Percentiles rank a stretch among this genome's conserved stretches.
These are phyloP conservation scores for Drechslera avenae DNA, from an alignment of 2,329 filamentous ascomycete species.

Conservation along the genomic window DNA sequence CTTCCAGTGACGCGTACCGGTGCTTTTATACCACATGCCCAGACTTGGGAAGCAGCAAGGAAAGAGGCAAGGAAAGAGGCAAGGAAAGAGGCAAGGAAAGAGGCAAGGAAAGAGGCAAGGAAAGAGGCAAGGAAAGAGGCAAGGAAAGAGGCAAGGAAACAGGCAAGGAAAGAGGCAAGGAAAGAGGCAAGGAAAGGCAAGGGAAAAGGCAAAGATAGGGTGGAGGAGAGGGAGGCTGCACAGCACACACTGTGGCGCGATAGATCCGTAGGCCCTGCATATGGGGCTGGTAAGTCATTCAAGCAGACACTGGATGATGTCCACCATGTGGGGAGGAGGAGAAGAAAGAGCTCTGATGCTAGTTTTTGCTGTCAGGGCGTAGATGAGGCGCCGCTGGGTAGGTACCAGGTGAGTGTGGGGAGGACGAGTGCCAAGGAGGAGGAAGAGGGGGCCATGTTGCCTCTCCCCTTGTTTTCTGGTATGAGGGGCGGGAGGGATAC, in stretches of 20 bases:
- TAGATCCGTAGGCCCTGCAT: no score
- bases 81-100: not conserved
- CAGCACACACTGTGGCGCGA: no score
- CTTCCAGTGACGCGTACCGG: conserved; percentile 7
- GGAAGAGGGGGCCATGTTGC: conserved; percentile 1
- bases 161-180: no score
- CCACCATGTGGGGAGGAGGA: conserved; percentile 7
- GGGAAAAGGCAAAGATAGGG: conserved; percentile 1
- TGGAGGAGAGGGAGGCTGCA: no score
- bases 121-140: not conserved
- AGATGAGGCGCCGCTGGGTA: not conserved
- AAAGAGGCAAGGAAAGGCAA: no score
- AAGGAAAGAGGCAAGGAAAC: no score
- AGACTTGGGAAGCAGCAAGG: not conserved
- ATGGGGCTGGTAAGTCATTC: no score
- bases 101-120: not conserved
- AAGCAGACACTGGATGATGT: conserved; percentile 2
- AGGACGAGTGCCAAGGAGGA: not conserved
- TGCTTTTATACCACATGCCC: not conserved
- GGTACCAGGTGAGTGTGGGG: not conserved
- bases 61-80: not conserved
- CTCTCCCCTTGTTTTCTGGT: conserved; percentile 16
- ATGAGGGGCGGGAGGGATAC: conserved; percentile 11
- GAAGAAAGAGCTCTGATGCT: conserved; percentile 20
- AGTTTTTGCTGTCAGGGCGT: conserved; percentile 33